Conservation (phyloP, 2,329 filamentous ascomycete genomes). For the Tetracladium maxilliforme region DNA sequence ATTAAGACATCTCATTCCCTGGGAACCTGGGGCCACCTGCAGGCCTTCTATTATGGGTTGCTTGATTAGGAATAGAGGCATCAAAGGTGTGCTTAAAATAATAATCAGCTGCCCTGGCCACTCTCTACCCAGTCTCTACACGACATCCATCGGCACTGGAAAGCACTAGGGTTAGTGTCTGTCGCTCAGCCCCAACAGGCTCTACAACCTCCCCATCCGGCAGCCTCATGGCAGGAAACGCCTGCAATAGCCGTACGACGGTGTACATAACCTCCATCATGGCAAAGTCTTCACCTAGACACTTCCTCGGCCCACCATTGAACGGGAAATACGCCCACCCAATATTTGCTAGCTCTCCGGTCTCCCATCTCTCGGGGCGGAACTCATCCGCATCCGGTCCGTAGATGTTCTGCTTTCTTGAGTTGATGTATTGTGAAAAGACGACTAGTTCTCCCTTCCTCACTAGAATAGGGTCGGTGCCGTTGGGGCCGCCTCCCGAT, state of each 20-base stretch:
- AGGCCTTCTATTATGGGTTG: no score
- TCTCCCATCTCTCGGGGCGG: constrained; percentile 24
- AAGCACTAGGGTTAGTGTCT: no score
- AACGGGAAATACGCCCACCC: constrained; percentile 7
- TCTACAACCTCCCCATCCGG: no score
- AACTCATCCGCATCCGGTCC: constrained; percentile 22
- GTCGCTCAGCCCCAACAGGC: no score
- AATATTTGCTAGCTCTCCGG: neutral
- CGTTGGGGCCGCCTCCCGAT: constrained; percentile 14
- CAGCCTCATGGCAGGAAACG: no score
- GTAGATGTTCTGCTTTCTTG: constrained; percentile 14
- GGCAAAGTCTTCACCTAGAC: constrained; percentile 13
- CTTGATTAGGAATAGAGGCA: no score
- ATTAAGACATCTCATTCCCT: no score
- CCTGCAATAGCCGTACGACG: constrained; percentile 10
- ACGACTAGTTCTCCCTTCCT: constrained; percentile 11
- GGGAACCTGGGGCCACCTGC: no score
- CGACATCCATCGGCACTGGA: no score
- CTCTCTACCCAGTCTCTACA: no score
- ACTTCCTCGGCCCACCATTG: constrained; percentile 10
- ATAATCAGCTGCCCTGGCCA: no score
- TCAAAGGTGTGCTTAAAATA: no score
- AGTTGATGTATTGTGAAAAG: constrained; percentile 13
- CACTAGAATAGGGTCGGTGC: constrained; percentile 12
- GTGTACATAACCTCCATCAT: constrained; percentile 11